Evolutionary conservation across 495 filamentous ascomycete genomes (phyloP).

Genomic region (Letharia columbiana): DNA sequence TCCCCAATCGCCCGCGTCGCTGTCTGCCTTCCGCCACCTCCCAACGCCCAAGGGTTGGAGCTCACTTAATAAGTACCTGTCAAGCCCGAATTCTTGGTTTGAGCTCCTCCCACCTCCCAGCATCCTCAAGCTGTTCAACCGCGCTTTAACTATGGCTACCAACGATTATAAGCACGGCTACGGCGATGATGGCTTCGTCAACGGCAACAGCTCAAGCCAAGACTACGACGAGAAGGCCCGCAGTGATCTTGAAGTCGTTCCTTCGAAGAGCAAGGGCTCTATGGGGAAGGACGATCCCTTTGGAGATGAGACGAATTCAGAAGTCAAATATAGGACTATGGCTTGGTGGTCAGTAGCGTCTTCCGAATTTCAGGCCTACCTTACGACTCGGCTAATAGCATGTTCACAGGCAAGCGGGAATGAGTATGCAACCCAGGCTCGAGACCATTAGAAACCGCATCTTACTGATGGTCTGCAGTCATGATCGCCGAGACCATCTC

Average conservation of each 20-base stretch:
- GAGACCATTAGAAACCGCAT: neutral
- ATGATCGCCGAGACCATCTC: constrained; percentile 70
- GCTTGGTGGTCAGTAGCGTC: constrained; percentile 35
- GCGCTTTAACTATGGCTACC: neutral
- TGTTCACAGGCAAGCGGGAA: constrained; percentile 30
- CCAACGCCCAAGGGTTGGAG: neutral
- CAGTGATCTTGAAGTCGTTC: constrained; percentile 11
- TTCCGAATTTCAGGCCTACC: neutral
- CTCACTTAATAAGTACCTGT: neutral
- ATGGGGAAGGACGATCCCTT: constrained; percentile 30
- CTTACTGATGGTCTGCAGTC: constrained; percentile 22
- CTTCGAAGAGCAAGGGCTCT: neutral
- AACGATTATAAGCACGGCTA: neutral
- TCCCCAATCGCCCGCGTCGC: neutral
- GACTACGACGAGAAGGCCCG: constrained; percentile 7
- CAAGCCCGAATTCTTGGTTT: neutral
- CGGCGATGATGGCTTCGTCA: neutral
- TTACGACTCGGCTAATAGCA: neutral
- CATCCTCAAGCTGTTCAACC: neutral
- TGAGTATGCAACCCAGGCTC: constrained; percentile 9
- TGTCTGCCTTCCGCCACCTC: neutral
- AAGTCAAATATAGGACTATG: constrained; percentile 37
- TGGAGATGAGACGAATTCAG: constrained; percentile 36
- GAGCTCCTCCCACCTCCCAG: neutral
- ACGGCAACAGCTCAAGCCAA: constrained; percentile 2